Conservation (phyloP, 257 asterid species). For the Haberlea rhodopensis region DNA sequence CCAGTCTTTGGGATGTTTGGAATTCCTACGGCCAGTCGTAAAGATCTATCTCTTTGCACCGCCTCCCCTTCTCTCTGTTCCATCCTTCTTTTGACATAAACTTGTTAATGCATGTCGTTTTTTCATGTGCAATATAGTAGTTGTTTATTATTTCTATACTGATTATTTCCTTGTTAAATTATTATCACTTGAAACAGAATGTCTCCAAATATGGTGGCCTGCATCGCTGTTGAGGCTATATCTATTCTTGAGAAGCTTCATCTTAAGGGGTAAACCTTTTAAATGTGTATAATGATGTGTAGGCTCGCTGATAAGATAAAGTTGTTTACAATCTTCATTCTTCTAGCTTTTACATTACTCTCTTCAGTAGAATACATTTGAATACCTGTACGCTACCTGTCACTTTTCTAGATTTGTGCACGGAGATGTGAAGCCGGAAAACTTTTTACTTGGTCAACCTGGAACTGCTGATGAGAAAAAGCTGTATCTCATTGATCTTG, state of each 20-base stretch:
- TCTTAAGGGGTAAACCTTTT: slow-evolving; percentile 62
- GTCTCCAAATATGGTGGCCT: slow-evolving; percentile 96
- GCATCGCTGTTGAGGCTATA: slow-evolving; percentile 97
- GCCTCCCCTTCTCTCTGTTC: slow-evolving; percentile 8
- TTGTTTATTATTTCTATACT: slow-evolving; percentile 7
- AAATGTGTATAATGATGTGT: not conserved
- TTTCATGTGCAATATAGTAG: not conserved
- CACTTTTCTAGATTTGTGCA: slow-evolving; percentile 70
- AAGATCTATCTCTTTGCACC: slow-evolving; percentile 30
- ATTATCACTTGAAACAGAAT: slow-evolving; percentile 63
- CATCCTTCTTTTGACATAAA: not conserved
- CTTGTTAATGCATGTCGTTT: not conserved
- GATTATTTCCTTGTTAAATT: slow-evolving; percentile 27
- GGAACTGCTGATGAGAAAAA: slow-evolving; percentile 87
- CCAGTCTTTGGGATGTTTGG: slow-evolving; percentile 99
- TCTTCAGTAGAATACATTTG: slow-evolving; percentile 20
- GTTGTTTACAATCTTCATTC: not conserved
- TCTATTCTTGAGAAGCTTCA: slow-evolving; percentile 97
- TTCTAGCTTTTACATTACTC: slow-evolving; percentile 19
- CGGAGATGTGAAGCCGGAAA: slow-evolving; percentile 99
- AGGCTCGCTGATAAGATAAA: not conserved
- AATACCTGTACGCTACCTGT: slow-evolving; percentile 12
- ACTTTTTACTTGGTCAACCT: slow-evolving; percentile 93
- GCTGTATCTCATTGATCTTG: slow-evolving; percentile 95
- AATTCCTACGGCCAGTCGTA: slow-evolving; percentile 93